Conservation (phyloP, 2,329 filamentous ascomycete genomes). For the Aspergillus carbonarius region DNA sequence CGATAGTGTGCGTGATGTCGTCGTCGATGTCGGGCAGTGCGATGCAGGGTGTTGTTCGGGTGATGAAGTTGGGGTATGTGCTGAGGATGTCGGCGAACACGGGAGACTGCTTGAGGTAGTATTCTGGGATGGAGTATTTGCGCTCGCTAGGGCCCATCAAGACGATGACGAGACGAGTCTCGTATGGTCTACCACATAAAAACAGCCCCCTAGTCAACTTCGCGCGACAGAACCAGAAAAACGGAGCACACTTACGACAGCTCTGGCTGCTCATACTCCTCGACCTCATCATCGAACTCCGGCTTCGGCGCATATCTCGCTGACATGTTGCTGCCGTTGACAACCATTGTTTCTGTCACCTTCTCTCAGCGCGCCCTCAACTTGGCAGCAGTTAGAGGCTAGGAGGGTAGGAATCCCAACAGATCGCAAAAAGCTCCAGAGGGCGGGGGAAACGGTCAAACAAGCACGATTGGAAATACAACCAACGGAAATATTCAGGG, state of each 20-base stretch:
- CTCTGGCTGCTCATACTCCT: conserved; percentile 5
- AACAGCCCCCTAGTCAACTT: background rate
- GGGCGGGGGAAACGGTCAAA: background rate
- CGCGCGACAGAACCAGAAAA: background rate
- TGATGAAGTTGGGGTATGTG: conserved; percentile 5
- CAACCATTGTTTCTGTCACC: background rate
- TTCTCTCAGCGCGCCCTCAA: background rate
- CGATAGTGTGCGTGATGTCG: conserved; percentile 2
- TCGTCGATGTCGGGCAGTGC: conserved; percentile 4
- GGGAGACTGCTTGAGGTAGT: conserved; percentile 1
- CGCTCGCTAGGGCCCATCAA: conserved; percentile 2
- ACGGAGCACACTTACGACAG: background rate
- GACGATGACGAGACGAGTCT: background rate
- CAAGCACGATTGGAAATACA: background rate
- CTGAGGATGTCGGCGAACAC: conserved; percentile 3
- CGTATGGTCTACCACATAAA: background rate
- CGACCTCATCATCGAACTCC: background rate
- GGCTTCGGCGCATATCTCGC: background rate
- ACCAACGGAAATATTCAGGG: background rate
- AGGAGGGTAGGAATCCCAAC: background rate
- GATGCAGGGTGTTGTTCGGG: background rate
- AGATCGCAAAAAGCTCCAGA: background rate
- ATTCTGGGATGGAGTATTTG: conserved; percentile 1
- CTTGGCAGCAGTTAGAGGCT: background rate
- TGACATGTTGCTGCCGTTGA: background rate